Evolutionary conservation across 805 yeast species (phyloP).

Genomic region (Danielia oregonensis): DNA sequence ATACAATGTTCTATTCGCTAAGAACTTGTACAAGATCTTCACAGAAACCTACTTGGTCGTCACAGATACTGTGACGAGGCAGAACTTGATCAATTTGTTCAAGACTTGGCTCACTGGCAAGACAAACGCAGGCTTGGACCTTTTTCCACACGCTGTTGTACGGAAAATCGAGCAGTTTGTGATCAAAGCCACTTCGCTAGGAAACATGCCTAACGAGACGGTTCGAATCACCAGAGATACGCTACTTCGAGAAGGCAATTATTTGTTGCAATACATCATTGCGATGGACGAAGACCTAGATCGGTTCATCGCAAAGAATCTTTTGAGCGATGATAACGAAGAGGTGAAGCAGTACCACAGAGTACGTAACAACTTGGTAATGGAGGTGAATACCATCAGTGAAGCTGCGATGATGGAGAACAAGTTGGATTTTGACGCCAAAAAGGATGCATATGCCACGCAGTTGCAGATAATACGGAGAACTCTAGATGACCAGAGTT

Average conservation of each 20-base stretch:
- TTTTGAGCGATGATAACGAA: slow-evolving; percentile 17
- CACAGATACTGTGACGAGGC: slow-evolving; percentile 38
- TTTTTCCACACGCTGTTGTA: slow-evolving; percentile 29
- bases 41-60: slow-evolving; percentile 38
- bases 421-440: slow-evolving; percentile 22
- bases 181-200: slow-evolving; percentile 33
- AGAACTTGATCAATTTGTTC: slow-evolving; percentile 36
- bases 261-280: slow-evolving; percentile 33
- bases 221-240: slow-evolving; percentile 22
- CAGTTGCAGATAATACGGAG: slow-evolving; percentile 20
- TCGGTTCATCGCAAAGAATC: not conserved
- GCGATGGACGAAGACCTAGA: slow-evolving; percentile 18
- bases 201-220: slow-evolving; percentile 10
- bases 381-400: slow-evolving; percentile 28
- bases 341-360: slow-evolving; percentile 14
- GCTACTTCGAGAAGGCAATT: slow-evolving; percentile 34
- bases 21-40: slow-evolving; percentile 31
- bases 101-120: slow-evolving; percentile 37
- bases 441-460: slow-evolving; percentile 21
- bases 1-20: slow-evolving; percentile 35
- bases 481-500: slow-evolving; percentile 25
- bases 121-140: slow-evolving; percentile 31
- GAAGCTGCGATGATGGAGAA: slow-evolving; percentile 26
- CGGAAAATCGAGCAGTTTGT: slow-evolving; percentile 35
- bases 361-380: slow-evolving; percentile 26